These are phyloP conservation scores for Cryptococcus sp. DNA, from an alignment of 1,284 basidiomycete species.

Conservation along the genomic window DNA sequence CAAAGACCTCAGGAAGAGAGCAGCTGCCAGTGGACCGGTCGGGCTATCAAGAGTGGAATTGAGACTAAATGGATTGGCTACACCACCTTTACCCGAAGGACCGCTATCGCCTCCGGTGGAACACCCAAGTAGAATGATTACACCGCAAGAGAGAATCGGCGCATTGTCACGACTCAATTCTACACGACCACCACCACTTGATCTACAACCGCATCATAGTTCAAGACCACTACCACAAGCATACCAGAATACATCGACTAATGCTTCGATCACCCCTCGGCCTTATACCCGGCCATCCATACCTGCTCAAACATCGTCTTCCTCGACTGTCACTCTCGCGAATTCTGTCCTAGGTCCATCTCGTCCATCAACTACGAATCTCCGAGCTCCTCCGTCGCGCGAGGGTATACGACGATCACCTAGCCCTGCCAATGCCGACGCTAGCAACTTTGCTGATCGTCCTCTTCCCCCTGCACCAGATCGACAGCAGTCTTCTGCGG, in stretches of 20 bases:
- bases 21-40: conserved; percentile 1
- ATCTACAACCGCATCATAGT: conserved; percentile 23
- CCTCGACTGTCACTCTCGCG: conserved; percentile 11
- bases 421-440: conserved; percentile 26
- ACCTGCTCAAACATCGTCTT: conserved; percentile 1
- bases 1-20: conserved; percentile 62
- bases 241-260: conserved; percentile 18
- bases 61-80: conserved; percentile 18
- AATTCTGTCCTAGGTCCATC: conserved; percentile 14
- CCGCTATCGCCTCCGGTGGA: neutral
- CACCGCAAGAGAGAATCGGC: conserved; percentile 3
- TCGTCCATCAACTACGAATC: conserved; percentile 10
- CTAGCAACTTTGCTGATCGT: conserved; percentile 20
- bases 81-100: conserved; percentile 17
- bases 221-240: conserved; percentile 24
- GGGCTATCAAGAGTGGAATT: conserved; percentile 14
- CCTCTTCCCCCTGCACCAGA: conserved; percentile 28
- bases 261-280: conserved; percentile 14
- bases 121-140: neutral
- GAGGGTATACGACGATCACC: conserved; percentile 30
- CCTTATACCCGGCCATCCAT: conserved; percentile 4
- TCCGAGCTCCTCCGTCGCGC: conserved; percentile 30
- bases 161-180: conserved; percentile 15
- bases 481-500: conserved; percentile 16
- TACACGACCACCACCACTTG: conserved; percentile 31